phyloP scores from a whole-genome alignment of 345 rosid genomes.

The Hibiscus trionum region DNA sequence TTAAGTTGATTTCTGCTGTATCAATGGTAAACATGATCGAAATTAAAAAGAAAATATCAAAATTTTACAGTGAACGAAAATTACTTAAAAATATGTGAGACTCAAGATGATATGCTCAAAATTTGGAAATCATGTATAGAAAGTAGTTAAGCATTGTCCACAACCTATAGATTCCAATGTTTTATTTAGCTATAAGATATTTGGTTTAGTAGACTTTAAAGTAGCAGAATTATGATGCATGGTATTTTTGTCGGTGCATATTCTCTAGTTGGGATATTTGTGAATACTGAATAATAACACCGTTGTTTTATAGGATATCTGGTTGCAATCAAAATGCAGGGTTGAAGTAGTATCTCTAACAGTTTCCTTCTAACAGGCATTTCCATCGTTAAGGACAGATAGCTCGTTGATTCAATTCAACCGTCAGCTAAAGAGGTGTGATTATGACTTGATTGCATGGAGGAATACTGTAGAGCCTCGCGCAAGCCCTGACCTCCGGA shows the following conservation, averaged over 20 bases:
- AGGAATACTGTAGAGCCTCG: slow-evolving; percentile 75
- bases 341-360: slow-evolving; percentile 3
- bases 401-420: slow-evolving; percentile 83
- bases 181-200: neutral
- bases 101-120: neutral
- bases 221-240: neutral
- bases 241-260: neutral
- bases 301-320: neutral
- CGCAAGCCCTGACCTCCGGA: slow-evolving; percentile 65
- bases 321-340: neutral
- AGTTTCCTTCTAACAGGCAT: slow-evolving; percentile 34
- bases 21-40: neutral
- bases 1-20: neutral
- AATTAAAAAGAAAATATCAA: neutral
- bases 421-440: slow-evolving; percentile 86
- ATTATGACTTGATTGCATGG: slow-evolving; percentile 79
- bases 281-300: neutral
- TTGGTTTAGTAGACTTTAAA: neutral
- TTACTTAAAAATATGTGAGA: neutral
- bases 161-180: neutral
- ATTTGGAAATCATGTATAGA: neutral
- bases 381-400: slow-evolving; percentile 83
- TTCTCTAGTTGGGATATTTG: neutral
- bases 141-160: neutral
- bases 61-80: neutral